Evolutionary conservation across 1,139 yeast genomes (phyloP).

Genomic region (Suhomyces taliae): DNA sequence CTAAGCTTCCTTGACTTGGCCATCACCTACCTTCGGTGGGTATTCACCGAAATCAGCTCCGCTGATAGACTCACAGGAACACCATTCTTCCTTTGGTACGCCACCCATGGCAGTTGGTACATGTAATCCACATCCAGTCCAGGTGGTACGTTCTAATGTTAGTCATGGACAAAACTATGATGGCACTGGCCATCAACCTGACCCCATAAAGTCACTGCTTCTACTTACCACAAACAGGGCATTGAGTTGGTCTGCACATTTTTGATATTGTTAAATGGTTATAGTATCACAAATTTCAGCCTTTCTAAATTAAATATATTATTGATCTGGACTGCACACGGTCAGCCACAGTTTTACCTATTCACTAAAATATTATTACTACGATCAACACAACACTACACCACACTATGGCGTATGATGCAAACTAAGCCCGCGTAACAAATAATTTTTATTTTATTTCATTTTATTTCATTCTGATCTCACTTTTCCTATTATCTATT

Average conservation of each 20-base stretch:
- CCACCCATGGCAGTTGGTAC: slow-evolving; percentile 40
- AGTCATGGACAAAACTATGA: not conserved
- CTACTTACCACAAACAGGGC: slow-evolving; percentile 17
- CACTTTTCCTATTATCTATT: not conserved
- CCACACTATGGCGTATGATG: too few species aligned
- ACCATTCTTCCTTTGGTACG: slow-evolving; percentile 37
- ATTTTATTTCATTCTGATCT: not conserved
- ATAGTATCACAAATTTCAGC: not conserved
- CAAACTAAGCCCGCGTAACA: too few species aligned
- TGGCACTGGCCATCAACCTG: not conserved
- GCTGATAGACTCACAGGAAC: slow-evolving; percentile 24
- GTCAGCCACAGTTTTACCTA: too few species aligned
- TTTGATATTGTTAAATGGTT: not conserved
- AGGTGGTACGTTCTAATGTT: slow-evolving; percentile 28
- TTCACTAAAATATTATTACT: too few species aligned
- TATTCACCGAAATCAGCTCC: slow-evolving; percentile 12
- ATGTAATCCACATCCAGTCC: slow-evolving; percentile 51
- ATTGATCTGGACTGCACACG: too few species aligned
- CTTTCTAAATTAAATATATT: too few species aligned
- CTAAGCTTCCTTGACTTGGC: slow-evolving; percentile 1
- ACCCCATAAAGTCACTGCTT: not conserved
- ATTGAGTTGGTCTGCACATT: slow-evolving; percentile 17
- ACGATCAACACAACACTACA: too few species aligned
- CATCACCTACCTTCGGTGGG: slow-evolving; percentile 17
- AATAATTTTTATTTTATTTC: too few species aligned